phyloP scores from a whole-genome alignment of 2,329 filamentous ascomycete genomes.

The Pleoardoris graminearum region DNA sequence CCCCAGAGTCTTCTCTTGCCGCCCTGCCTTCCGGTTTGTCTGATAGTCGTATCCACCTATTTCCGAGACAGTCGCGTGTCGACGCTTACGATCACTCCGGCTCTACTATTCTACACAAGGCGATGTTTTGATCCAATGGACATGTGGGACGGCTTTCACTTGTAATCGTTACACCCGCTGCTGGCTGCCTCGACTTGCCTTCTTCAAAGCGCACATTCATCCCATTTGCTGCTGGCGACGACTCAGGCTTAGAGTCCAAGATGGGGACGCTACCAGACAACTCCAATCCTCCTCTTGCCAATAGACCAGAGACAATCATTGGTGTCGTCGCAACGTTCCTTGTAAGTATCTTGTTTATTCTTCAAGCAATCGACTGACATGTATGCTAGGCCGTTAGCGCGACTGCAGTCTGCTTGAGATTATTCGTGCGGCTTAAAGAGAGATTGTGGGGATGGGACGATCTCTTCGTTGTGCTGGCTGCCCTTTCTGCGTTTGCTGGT shows the following conservation, averaged over 20 bases:
- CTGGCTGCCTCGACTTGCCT: background rate
- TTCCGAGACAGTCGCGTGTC: background rate
- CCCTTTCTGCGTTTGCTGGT: slow-evolving; percentile 26
- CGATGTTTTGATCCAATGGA: background rate
- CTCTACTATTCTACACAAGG: background rate
- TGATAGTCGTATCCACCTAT: background rate
- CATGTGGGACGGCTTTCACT: background rate
- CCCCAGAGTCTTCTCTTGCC: background rate
- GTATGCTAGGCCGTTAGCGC: background rate
- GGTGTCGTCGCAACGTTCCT: slow-evolving; percentile 34
- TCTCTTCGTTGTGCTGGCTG: slow-evolving; percentile 36
- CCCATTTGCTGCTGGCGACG: background rate
- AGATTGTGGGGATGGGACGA: slow-evolving; percentile 44
- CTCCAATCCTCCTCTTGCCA: slow-evolving; percentile 32
- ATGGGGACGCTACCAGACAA: slow-evolving; percentile 30
- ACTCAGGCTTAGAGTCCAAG: background rate
- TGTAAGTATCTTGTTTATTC: slow-evolving; percentile 21
- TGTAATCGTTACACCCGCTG: background rate
- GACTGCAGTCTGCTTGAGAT: slow-evolving; percentile 30
- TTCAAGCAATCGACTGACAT: background rate
- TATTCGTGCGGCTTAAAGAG: slow-evolving; percentile 36
- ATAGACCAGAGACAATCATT: slow-evolving; percentile 34
- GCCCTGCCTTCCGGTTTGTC: background rate
- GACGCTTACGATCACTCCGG: background rate
- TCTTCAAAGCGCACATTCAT: background rate